Conservation (phyloP, 148 eudicot species). For the Hydrangea macrophylla region DNA sequence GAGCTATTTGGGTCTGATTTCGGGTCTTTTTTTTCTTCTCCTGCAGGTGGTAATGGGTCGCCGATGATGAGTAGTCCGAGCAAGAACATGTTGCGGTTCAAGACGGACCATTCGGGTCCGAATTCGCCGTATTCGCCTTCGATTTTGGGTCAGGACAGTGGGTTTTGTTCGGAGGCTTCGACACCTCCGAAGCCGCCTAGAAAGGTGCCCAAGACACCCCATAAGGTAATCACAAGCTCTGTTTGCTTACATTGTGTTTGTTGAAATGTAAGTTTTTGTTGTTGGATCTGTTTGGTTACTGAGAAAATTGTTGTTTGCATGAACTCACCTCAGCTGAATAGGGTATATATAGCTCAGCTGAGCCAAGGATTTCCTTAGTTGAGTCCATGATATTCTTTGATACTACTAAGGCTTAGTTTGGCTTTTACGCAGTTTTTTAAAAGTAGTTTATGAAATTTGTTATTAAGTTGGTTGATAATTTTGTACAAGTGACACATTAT, state of each 20-base stretch:
- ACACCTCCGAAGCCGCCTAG: slow-evolving; percentile 85
- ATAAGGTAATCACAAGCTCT: slow-evolving; percentile 52
- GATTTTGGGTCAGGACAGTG: slow-evolving; percentile 41
- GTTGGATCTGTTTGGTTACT: slow-evolving; percentile 3
- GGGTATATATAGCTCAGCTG: background rate
- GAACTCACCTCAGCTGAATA: background rate
- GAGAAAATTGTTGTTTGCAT: background rate
- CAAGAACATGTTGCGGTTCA: slow-evolving; percentile 83
- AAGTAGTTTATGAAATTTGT: too few relatives aligned
- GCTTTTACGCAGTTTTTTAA: too few relatives aligned
- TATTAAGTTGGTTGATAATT: too few relatives aligned
- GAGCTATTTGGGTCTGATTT: slow-evolving; percentile 93
- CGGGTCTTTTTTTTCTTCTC: slow-evolving; percentile 56
- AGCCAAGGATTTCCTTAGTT: too few relatives aligned
- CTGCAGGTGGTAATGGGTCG: slow-evolving; percentile 62
- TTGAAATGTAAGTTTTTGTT: background rate
- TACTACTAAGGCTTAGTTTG: too few relatives aligned
- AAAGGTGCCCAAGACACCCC: slow-evolving; percentile 94
- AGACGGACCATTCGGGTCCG: slow-evolving; percentile 61
- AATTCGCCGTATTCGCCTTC: slow-evolving; percentile 66
- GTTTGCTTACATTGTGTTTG: background rate
- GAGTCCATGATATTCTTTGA: too few relatives aligned
- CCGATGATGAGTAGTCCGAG: slow-evolving; percentile 68
- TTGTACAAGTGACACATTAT: too few relatives aligned
- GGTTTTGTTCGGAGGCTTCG: slow-evolving; percentile 36